Evolutionary conservation across 2,329 filamentous ascomycete genomes (phyloP).

Genomic region (Aureobasidium sp.): DNA sequence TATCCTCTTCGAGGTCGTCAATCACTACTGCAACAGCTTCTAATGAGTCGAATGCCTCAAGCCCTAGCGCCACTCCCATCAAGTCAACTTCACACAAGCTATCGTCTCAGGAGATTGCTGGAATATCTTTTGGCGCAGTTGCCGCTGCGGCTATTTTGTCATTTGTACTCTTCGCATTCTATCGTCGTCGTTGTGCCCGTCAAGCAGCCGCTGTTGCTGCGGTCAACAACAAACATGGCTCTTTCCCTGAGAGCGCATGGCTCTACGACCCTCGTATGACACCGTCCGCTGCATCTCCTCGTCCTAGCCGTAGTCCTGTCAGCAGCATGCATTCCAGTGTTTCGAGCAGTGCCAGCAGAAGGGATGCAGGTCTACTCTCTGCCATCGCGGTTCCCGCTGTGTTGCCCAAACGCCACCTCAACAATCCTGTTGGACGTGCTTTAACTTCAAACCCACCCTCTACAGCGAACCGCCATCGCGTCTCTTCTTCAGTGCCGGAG

Average conservation of each 20-base stretch:
- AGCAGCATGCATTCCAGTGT: neutral
- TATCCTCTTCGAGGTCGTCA: neutral
- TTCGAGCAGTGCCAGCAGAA: neutral
- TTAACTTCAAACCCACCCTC: neutral
- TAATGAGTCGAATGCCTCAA: neutral
- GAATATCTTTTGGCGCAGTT: slow-evolving; percentile 1
- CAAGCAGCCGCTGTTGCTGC: neutral
- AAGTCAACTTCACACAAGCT: neutral
- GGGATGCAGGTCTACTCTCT: neutral
- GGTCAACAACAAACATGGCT: neutral
- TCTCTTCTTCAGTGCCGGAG: neutral
- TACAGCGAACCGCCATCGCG: neutral
- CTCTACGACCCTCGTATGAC: slow-evolving; percentile 10
- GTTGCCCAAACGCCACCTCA: neutral
- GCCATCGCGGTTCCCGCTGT: neutral
- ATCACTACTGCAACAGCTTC: neutral
- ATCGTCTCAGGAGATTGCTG: neutral
- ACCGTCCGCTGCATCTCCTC: neutral
- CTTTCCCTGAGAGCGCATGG: slow-evolving; percentile 8
- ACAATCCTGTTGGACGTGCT: neutral
- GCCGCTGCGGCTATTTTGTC: neutral
- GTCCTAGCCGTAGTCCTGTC: neutral
- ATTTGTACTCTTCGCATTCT: neutral
- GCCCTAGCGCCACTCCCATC: neutral
- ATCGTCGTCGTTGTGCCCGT: slow-evolving; percentile 1